Percentiles rank a stretch among this genome's conserved stretches.
These are phyloP conservation scores for Stereocaulon alpinum DNA, from an alignment of 495 filamentous ascomycete species.

Conservation along the genomic window DNA sequence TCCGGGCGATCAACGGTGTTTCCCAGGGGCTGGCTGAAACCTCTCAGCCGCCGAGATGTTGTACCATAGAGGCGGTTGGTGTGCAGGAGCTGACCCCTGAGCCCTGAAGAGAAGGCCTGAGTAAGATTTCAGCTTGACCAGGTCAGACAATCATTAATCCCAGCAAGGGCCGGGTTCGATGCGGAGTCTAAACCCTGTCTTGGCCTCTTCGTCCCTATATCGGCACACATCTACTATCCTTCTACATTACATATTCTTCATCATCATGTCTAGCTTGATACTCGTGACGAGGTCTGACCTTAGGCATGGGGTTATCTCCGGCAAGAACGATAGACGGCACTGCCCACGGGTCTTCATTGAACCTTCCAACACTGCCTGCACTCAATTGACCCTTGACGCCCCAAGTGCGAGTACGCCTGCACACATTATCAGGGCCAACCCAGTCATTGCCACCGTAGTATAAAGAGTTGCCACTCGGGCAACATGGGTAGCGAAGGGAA, in stretches of 20 bases:
- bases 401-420: background rate
- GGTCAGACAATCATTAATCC: background rate
- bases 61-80: background rate
- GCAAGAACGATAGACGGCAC: background rate
- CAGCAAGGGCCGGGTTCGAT: background rate
- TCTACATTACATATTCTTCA: background rate
- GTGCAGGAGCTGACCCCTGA: background rate
- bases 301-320: background rate
- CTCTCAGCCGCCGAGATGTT: background rate
- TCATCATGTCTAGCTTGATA: background rate
- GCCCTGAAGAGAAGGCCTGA: background rate
- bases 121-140: background rate
- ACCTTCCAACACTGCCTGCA: background rate
- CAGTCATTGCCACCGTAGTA: background rate
- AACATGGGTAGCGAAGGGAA: slow-evolving; percentile 1
- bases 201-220: slow-evolving; percentile 1
- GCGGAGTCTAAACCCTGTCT: background rate
- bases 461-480: background rate
- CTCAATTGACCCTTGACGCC: background rate
- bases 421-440: background rate
- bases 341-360: background rate
- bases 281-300: background rate
- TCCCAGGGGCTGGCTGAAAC: background rate
- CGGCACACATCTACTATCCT: background rate
- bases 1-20: background rate